Evolutionary conservation across 2,329 filamentous ascomycete species (phyloP).

Genomic region (Colletotrichum salicis): DNA sequence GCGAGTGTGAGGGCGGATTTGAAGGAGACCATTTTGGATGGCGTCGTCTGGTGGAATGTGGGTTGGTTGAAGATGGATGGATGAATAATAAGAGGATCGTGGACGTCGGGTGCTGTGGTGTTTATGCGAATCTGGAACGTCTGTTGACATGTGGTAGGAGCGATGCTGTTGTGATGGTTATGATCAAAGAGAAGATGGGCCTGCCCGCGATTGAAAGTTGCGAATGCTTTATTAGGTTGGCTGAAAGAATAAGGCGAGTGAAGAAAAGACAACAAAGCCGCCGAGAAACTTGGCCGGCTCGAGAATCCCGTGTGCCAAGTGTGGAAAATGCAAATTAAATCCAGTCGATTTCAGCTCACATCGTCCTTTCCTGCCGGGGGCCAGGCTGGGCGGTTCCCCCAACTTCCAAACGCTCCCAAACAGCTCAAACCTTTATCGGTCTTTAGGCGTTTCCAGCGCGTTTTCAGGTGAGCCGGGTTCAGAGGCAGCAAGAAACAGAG

Average conservation of each 20-base stretch:
- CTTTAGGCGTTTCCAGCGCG: background rate
- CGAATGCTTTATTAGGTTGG: background rate
- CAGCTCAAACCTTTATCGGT: background rate
- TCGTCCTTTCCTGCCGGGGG: background rate
- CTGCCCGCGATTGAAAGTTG: slow-evolving; percentile 1
- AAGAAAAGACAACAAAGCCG: background rate
- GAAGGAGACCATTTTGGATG: slow-evolving; percentile 30
- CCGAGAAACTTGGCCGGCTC: slow-evolving; percentile 30
- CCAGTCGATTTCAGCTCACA: slow-evolving; percentile 1
- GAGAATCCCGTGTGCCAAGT: slow-evolving; percentile 26
- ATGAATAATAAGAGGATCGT: background rate
- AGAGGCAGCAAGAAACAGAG: background rate
- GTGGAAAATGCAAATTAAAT: background rate
- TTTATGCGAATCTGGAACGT: background rate
- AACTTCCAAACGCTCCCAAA: background rate
- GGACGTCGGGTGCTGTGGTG: background rate
- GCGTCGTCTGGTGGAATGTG: background rate
- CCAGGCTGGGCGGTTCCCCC: background rate
- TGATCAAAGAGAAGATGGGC: background rate
- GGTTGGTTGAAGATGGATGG: background rate
- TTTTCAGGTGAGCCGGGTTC: slow-evolving; percentile 1
- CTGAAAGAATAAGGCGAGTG: background rate
- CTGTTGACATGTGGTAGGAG: background rate
- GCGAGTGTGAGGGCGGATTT: slow-evolving; percentile 18
- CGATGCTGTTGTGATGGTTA: no score